These are phyloP conservation scores for Malus fusca DNA, from an alignment of 306 rosid genomes.

Conservation along the genomic window DNA sequence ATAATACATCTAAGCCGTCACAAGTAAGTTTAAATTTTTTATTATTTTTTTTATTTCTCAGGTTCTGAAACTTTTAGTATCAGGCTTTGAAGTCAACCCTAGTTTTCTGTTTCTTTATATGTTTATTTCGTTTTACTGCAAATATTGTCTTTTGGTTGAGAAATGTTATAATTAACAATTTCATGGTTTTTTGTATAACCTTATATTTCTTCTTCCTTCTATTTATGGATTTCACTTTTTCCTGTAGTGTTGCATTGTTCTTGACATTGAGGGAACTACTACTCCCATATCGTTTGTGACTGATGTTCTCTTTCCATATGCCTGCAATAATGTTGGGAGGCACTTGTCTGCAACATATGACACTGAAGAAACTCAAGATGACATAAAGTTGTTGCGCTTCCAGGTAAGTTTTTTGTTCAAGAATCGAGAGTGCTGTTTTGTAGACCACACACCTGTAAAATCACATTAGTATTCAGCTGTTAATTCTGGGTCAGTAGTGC, in stretches of 20 bases:
- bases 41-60: background rate
- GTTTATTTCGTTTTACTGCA: background rate
- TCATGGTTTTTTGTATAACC: background rate
- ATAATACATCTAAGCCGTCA: slow-evolving; percentile 28
- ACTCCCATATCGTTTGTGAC: slow-evolving; percentile 93
- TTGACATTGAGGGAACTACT: slow-evolving; percentile 97
- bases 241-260: slow-evolving; percentile 75
- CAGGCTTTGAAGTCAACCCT: background rate
- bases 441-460: slow-evolving; percentile 18
- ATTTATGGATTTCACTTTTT: background rate
- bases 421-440: slow-evolving; percentile 1
- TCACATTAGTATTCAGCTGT: background rate
- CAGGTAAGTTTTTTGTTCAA: slow-evolving; percentile 48
- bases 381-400: slow-evolving; percentile 59
- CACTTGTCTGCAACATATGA: slow-evolving; percentile 75
- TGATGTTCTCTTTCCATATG: slow-evolving; percentile 92
- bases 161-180: background rate
- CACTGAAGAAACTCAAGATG: slow-evolving; percentile 63
- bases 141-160: background rate
- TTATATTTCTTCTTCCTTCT: slow-evolving; percentile 7
- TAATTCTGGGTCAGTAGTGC: background rate
- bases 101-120: background rate
- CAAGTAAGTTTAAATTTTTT: slow-evolving; percentile 39
- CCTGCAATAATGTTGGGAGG: slow-evolving; percentile 76
- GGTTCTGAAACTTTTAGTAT: background rate